phyloP scores from a whole-genome alignment of 2,329 filamentous ascomycete species.

The Ophiostoma sp. region DNA sequence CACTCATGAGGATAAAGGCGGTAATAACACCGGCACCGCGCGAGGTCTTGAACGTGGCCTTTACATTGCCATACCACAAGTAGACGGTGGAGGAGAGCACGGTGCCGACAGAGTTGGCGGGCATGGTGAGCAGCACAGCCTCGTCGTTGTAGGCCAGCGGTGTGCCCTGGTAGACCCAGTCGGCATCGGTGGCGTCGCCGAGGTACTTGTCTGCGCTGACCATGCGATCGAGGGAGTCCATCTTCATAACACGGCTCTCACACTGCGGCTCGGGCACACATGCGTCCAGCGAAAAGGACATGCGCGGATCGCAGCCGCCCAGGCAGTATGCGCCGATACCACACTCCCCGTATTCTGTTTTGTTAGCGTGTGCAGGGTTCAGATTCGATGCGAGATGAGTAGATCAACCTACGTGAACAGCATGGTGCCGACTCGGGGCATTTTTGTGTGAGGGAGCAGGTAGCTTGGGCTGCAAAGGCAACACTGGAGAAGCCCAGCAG shows the following conservation, averaged over 20 bases:
- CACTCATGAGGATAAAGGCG: slow-evolving; percentile 90
- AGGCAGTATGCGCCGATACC: slow-evolving; percentile 93
- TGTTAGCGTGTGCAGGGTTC: not conserved
- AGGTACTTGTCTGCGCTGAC: slow-evolving; percentile 74
- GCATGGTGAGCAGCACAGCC: slow-evolving; percentile 81
- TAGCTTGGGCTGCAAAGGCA: slow-evolving; percentile 34
- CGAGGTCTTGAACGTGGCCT: slow-evolving; percentile 76
- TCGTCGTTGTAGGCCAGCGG: slow-evolving; percentile 59
- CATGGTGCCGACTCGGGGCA: slow-evolving; percentile 71
- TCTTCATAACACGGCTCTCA: slow-evolving; percentile 65
- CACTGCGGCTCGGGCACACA: slow-evolving; percentile 84
- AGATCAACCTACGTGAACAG: slow-evolving; percentile 64
- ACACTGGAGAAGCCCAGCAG: slow-evolving; percentile 34
- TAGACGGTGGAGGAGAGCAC: slow-evolving; percentile 78
- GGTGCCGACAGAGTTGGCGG: slow-evolving; percentile 76
- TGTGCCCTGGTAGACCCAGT: slow-evolving; percentile 85
- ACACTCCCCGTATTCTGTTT: slow-evolving; percentile 80
- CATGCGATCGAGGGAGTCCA: slow-evolving; percentile 66
- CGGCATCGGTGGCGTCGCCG: slow-evolving; percentile 69
- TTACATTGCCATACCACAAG: slow-evolving; percentile 95
- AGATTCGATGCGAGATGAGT: not conserved
- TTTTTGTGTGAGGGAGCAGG: slow-evolving; percentile 48
- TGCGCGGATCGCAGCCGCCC: slow-evolving; percentile 85
- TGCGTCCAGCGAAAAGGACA: slow-evolving; percentile 75
- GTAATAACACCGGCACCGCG: slow-evolving; percentile 88